These are phyloP conservation scores for Yamadazyma kitorensis DNA, from an alignment of 805 yeast genomes.

Conservation along the genomic window DNA sequence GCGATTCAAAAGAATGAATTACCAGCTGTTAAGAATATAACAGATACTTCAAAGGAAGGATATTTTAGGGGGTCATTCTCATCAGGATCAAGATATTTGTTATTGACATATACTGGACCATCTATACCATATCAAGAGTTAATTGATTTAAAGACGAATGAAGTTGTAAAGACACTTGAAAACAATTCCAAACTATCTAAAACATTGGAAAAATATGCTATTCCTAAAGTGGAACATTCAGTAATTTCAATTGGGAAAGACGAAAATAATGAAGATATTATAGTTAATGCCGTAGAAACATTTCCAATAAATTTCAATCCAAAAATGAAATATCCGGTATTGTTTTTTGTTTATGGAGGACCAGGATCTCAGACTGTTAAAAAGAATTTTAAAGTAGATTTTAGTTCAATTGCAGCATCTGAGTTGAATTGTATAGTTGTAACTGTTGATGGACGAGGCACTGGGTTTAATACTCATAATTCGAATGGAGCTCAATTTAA, in stretches of 20 bases:
- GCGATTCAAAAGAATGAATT: slow-evolving; percentile 33
- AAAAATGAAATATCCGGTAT: slow-evolving; percentile 68
- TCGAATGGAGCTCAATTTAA: slow-evolving; percentile 58
- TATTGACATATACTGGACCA: slow-evolving; percentile 78
- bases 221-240: slow-evolving; percentile 58
- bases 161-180: slow-evolving; percentile 41
- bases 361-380: slow-evolving; percentile 88
- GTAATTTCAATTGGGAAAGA: slow-evolving; percentile 52
- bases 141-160: slow-evolving; percentile 37
- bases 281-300: slow-evolving; percentile 70
- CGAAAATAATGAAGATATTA: slow-evolving; percentile 42
- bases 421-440: slow-evolving; percentile 82
- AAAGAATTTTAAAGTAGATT: slow-evolving; percentile 56
- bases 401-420: slow-evolving; percentile 75
- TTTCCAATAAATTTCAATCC: slow-evolving; percentile 71
- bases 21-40: slow-evolving; percentile 46
- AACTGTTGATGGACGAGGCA: slow-evolving; percentile 96
- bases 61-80: slow-evolving; percentile 76
- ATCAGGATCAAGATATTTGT: slow-evolving; percentile 68
- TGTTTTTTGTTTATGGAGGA: slow-evolving; percentile 92
- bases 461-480: slow-evolving; percentile 75
- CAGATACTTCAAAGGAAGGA: slow-evolving; percentile 45
- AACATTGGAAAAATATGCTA: slow-evolving; percentile 41
- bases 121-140: slow-evolving; percentile 74
- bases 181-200: slow-evolving; percentile 43